Evolutionary conservation across 2,329 filamentous ascomycete species (phyloP).

Genomic region (Calonectria pseudoturangicola): DNA sequence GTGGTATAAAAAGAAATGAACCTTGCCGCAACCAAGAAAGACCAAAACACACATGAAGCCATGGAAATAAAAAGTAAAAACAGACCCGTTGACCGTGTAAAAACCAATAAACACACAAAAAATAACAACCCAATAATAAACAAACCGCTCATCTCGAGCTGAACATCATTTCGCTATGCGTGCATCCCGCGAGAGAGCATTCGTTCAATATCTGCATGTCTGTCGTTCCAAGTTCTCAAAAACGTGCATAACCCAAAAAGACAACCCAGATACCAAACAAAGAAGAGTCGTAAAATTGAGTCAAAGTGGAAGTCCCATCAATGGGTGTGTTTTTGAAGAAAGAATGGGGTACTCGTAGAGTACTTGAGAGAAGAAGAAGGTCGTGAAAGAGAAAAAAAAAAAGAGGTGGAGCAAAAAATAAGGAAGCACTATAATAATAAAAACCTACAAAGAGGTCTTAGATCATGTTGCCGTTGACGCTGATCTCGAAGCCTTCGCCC

Average conservation of each 20-base stretch:
- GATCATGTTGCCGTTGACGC: constrained; percentile 87
- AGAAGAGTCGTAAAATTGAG: constrained; percentile 12
- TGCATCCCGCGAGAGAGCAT: constrained; percentile 56
- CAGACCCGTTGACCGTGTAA: constrained; percentile 15
- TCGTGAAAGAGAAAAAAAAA: neutral
- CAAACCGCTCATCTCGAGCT: constrained; percentile 54
- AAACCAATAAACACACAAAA: constrained; percentile 46
- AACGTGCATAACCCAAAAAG: constrained; percentile 39
- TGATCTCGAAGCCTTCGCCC: constrained; percentile 87
- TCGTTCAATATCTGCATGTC: constrained; percentile 50
- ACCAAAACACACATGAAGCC: constrained; percentile 21
- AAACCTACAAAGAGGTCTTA: constrained; percentile 57
- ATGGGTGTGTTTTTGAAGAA: constrained; percentile 1
- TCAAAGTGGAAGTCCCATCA: constrained; percentile 27
- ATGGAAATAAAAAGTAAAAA: neutral
- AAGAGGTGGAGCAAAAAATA: neutral
- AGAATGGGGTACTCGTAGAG: constrained; percentile 22
- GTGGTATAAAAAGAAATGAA: constrained; percentile 35
- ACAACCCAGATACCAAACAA: constrained; percentile 33
- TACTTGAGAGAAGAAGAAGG: constrained; percentile 31
- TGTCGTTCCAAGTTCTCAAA: constrained; percentile 51
- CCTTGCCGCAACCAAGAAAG: constrained; percentile 23
- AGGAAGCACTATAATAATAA: neutral
- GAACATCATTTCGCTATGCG: constrained; percentile 53
- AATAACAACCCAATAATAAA: constrained; percentile 42